Percentiles rank a stretch among this genome's conserved stretches.
These are phyloP conservation scores for Aspergillus flavus DNA, from an alignment of 2,329 filamentous ascomycete genomes.

Conservation along the genomic window DNA sequence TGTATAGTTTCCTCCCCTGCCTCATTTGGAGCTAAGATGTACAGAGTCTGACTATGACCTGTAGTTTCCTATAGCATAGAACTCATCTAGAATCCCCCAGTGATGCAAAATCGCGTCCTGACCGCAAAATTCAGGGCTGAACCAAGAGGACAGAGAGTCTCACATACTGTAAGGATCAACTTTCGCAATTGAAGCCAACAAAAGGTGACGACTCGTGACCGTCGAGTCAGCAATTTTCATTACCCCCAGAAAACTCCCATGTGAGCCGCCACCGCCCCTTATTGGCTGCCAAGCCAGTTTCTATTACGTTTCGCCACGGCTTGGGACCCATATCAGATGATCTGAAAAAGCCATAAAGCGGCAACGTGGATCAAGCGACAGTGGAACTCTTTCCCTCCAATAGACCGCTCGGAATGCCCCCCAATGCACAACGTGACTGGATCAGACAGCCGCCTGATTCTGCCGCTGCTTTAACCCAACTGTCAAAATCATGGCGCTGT, in stretches of 20 bases:
- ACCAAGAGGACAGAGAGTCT: neutral
- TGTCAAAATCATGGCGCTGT: conserved; percentile 6
- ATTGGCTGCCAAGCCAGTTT: conserved; percentile 38
- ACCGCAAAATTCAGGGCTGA: conserved; percentile 6
- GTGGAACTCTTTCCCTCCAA: conserved; percentile 8
- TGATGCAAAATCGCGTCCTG: neutral
- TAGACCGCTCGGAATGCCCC: neutral
- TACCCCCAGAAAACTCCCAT: conserved; percentile 31
- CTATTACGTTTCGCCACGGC: conserved; percentile 39
- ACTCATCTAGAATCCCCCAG: neutral
- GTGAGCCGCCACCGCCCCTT: conserved; percentile 10
- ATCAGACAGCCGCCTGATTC: neutral
- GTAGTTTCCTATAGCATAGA: neutral
- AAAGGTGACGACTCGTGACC: conserved; percentile 19
- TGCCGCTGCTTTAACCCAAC: conserved; percentile 8
- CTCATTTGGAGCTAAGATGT: neutral
- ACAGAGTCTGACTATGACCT: neutral
- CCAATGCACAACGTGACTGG: neutral
- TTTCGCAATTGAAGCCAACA: neutral
- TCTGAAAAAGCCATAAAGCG: conserved; percentile 8
- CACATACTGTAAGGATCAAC: conserved; percentile 9
- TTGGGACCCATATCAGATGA: conserved; percentile 36
- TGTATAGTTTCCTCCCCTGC: neutral
- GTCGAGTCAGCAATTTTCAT: conserved; percentile 24
- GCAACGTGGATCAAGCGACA: neutral